Percentiles rank a stretch among this genome's conserved stretches.
Evolutionary conservation across 2,329 filamentous ascomycete species (phyloP).

Genomic region (Sporothrix globosa): DNA sequence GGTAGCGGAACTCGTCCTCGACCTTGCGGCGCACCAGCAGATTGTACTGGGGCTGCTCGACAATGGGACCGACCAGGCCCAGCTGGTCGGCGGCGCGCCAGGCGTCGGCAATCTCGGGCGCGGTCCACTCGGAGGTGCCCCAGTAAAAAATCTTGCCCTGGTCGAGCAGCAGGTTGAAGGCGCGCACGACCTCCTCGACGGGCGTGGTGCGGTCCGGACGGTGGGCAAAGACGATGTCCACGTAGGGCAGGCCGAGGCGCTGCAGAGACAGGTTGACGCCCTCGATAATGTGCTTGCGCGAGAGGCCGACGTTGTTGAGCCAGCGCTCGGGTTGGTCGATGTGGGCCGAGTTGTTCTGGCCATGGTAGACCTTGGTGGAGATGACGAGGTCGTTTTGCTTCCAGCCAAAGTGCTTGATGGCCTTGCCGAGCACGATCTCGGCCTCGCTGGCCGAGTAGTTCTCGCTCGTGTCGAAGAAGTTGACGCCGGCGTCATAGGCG

Average conservation of each 20-base stretch:
- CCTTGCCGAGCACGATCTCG: constrained; percentile 57
- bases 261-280: constrained; percentile 60
- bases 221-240: constrained; percentile 72
- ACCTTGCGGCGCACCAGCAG: constrained; percentile 63
- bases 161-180: constrained; percentile 71
- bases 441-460: constrained; percentile 54
- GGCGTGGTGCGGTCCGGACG: constrained; percentile 68
- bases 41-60: constrained; percentile 72
- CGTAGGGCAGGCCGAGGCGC: constrained; percentile 61
- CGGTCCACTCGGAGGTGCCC: constrained; percentile 72
- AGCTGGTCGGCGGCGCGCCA: constrained; percentile 63
- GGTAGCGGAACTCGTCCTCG: constrained; percentile 59
- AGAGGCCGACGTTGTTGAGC: constrained; percentile 63
- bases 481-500: constrained; percentile 63
- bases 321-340: constrained; percentile 39
- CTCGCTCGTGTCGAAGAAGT: constrained; percentile 69
- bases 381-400: constrained; percentile 59
- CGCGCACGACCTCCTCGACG: constrained; percentile 71
- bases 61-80: constrained; percentile 63
- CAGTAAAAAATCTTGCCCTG: constrained; percentile 71
- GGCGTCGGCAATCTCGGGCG: constrained; percentile 68
- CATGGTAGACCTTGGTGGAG: constrained; percentile 50
- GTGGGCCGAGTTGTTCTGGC: constrained; percentile 32
- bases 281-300: constrained; percentile 65
- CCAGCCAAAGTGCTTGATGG: constrained; percentile 57